Percentiles rank a stretch among this genome's conserved stretches.
Evolutionary conservation across 2,329 filamentous ascomycete species (phyloP).

Genomic region (Teratosphaeria viscida): DNA sequence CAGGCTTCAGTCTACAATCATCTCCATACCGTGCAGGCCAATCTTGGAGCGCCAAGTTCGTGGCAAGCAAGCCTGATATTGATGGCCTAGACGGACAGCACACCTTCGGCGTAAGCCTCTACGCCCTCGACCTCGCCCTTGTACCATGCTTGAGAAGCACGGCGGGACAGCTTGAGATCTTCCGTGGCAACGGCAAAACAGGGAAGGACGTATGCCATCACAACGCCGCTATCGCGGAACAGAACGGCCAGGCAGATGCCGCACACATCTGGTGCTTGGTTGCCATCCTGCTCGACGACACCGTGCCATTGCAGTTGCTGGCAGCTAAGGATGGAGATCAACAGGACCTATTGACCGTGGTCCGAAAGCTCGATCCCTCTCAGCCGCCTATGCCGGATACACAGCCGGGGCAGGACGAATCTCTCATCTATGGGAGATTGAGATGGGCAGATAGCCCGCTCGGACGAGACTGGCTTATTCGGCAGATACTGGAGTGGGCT

Average conservation of each 20-base stretch:
- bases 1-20: slow-evolving; percentile 40
- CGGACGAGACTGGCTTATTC: slow-evolving; percentile 45
- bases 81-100: slow-evolving; percentile 25
- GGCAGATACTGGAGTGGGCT: slow-evolving; percentile 49
- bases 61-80: slow-evolving; percentile 15
- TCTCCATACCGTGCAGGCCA: slow-evolving; percentile 33
- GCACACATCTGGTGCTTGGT: slow-evolving; percentile 77
- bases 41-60: slow-evolving; percentile 21
- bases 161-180: slow-evolving; percentile 71
- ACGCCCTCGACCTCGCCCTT: slow-evolving; percentile 48
- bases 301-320: slow-evolving; percentile 48
- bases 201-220: slow-evolving; percentile 65
- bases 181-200: slow-evolving; percentile 53
- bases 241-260: slow-evolving; percentile 59
- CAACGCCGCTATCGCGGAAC: slow-evolving; percentile 68
- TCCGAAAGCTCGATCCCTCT: not conserved
- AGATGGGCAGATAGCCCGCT: slow-evolving; percentile 49
- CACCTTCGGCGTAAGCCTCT: slow-evolving; percentile 64
- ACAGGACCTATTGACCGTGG: slow-evolving; percentile 2
- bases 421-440: slow-evolving; percentile 2
- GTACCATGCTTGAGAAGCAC: slow-evolving; percentile 62
- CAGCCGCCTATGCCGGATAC: not conserved
- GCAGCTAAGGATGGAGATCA: not conserved
- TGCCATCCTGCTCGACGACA: slow-evolving; percentile 64
- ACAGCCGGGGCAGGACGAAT: not conserved